Conservation (phyloP, 352 stramenopile species). For the Globisporangium perplexum region DNA sequence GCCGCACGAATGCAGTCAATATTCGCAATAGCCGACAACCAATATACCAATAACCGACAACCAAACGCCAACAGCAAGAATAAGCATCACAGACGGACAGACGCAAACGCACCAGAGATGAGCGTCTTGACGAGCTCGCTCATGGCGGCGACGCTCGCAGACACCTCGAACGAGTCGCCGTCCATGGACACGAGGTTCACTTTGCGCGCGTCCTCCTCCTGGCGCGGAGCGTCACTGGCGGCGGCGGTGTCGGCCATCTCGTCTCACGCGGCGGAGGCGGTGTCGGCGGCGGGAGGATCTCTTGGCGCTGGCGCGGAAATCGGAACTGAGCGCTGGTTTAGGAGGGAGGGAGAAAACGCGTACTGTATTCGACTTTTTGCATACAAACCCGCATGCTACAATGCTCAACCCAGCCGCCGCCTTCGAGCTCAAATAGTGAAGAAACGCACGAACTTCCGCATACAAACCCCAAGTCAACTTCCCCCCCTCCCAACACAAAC, state of each 20-base stretch:
- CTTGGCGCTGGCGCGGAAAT: not conserved
- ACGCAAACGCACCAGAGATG: slow-evolving; percentile 84
- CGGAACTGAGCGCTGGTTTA: not conserved
- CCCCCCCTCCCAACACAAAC: too few species aligned
- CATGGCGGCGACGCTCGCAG: slow-evolving; percentile 93
- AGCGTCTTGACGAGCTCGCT: slow-evolving; percentile 97
- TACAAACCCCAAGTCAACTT: not conserved
- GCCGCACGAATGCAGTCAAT: not conserved
- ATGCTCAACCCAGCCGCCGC: too few species aligned
- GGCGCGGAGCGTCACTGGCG: slow-evolving; percentile 33
- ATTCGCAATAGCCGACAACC: not conserved
- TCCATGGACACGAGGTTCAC: slow-evolving; percentile 92
- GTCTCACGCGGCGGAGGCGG: too few species aligned
- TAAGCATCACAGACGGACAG: too few species aligned
- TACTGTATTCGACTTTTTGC: not conserved
- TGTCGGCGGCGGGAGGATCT: not conserved
- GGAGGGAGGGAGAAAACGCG: not conserved
- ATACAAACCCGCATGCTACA: not conserved
- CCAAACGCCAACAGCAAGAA: too few species aligned
- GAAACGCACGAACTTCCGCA: not conserved
- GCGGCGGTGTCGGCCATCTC: slow-evolving; percentile 54
- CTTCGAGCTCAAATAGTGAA: not conserved
- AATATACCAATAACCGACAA: not conserved
- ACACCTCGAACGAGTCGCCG: slow-evolving; percentile 95
- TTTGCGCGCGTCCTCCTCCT: slow-evolving; percentile 77